Evolutionary conservation across 352 stramenopile genomes (phyloP), one percentile per base, ranked within the genome.

Genomic region (Nothophytophthora sp.): DNA sequence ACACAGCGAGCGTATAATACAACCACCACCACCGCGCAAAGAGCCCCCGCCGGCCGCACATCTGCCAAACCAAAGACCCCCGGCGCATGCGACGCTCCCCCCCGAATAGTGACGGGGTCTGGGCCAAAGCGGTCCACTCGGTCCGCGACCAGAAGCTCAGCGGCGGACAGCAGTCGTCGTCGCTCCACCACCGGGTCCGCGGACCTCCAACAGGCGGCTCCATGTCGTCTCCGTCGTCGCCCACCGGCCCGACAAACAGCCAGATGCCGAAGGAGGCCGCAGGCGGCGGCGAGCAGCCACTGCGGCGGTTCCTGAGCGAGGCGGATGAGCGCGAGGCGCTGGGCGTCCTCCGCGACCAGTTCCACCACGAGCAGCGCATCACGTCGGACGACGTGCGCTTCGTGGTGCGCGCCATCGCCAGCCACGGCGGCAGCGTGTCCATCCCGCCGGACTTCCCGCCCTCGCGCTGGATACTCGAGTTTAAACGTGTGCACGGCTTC

Each of bases 381-480:
- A 82, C 70, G 4, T 78, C 69, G 16, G 72, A 86, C 55, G 73
- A 84, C 56, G 63, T 86, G 35, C 75, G 72, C 54, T 76, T 70
- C 30, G 75, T 82, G 13, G 72, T 82, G 42, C 75, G 75, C 49
- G 56, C 73, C 2, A 56, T 86, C 20, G 70, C 63, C 18, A 76
- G 69, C 36, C 59, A 73, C 18, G 56, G 58, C 16, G 61, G 68
- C 36, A 54, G 57, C 22, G 47, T 47, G 9, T 7, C 16, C 20
- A 41, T 86, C n/a, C 70, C 72, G 12, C 33, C 67, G 18, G 72
- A 83, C 41, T 86, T 84, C 46, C 72, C 72, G 1, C 61, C 72
- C 19, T 58, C 37, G 47, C 50, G 55, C 19, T 86, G 72, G 72
- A 74, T 86, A 53, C 52, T 63, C 35, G 49, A 68, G 16, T 81